Evolutionary conservation across 2,329 filamentous ascomycete genomes (phyloP), one percentile per base, ranked within the genome.

Genomic region (Byssochlamys sp.): DNA sequence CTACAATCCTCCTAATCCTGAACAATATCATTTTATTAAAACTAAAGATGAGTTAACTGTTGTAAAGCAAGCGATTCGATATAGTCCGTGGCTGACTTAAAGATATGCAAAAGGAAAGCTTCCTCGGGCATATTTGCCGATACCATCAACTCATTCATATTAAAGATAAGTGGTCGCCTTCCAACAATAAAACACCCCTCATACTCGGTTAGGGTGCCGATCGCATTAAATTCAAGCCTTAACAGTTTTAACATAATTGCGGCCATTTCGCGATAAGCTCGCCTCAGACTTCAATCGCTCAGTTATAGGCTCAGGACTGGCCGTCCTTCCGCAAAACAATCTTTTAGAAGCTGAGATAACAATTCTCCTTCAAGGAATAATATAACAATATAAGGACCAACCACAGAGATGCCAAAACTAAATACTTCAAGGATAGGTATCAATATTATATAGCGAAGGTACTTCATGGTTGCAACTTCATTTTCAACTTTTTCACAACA

Each of bases 11-110:
- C 57, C 27, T 62, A 54, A 49, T 65, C 58, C 4, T 28, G 33
- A 27, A 67, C 45, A 51, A 67, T 64, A 59, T 68, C 62, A 52
- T 71, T 70, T 28, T 62, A 65, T 55, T 71, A 65, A n/a, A 57
- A 54, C 48, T 61, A 49, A 31, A n/a, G 35, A 39, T 31, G 6
- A 10, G 29, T 10, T 31, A 31, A 31, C 7, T 31, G 29, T 10
- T 31, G 6, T 10, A 31, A 31, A 31, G 6, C 6, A 2, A 31
- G 7, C 2, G 6, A 31, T 31, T 31, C 2, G 1, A 31, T 2
- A 31, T 31, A 31, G 9, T 31, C 7, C 7, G 6, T 31, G 2
- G 2, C 7, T 31, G 29, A 31, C 7, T 31, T 7, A 2, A 31
- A 31, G 29, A 6, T 31, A 5, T 31, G 29, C 11, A 2, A 31